A percentile compares a stretch with the other conserved stretches of the same genome.
Evolutionary conservation across 805 yeast genomes (phyloP).

Genomic region (Metschnikowia kunwiensis): DNA sequence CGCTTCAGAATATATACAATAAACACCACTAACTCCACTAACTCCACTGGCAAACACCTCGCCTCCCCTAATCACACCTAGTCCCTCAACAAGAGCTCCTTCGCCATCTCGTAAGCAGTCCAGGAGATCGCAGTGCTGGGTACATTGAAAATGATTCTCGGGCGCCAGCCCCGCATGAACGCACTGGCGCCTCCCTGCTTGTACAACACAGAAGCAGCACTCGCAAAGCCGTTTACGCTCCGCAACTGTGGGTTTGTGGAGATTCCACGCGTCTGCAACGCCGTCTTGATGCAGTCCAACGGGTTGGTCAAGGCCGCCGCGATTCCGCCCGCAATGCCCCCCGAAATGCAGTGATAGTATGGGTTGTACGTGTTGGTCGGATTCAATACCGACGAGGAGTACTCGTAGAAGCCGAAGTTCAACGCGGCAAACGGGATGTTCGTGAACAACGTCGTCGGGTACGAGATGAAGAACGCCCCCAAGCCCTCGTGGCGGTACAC

Average conservation of each 20-base stretch:
- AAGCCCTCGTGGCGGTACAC: slow-evolving; percentile 65
- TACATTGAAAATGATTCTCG: slow-evolving; percentile 87
- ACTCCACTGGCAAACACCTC: too few species aligned
- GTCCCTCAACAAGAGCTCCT: slow-evolving; percentile 51
- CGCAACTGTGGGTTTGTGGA: slow-evolving; percentile 47
- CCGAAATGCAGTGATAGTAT: slow-evolving; percentile 84
- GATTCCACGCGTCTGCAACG: slow-evolving; percentile 76
- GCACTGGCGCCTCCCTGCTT: slow-evolving; percentile 59
- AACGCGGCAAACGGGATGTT: slow-evolving; percentile 94
- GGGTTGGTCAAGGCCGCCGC: slow-evolving; percentile 97
- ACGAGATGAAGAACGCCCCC: slow-evolving; percentile 82
- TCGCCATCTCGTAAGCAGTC: slow-evolving; percentile 98
- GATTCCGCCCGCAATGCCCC: slow-evolving; percentile 90
- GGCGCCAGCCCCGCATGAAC: slow-evolving; percentile 81
- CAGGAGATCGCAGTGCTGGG: slow-evolving; percentile 97
- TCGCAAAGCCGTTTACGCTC: slow-evolving; percentile 59
- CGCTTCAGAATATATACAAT: too few species aligned
- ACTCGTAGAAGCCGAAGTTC: slow-evolving; percentile 90
- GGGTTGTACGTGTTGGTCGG: slow-evolving; percentile 83
- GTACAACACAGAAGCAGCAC: slow-evolving; percentile 70
- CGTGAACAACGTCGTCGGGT: slow-evolving; percentile 90
- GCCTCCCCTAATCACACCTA: too few species aligned
- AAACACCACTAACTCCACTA: too few species aligned
- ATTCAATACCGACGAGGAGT: slow-evolving; percentile 71
- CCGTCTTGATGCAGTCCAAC: slow-evolving; percentile 87